phyloP scores from a whole-genome alignment of 2,329 filamentous ascomycete species.

The Emericellopsis atlantica region DNA sequence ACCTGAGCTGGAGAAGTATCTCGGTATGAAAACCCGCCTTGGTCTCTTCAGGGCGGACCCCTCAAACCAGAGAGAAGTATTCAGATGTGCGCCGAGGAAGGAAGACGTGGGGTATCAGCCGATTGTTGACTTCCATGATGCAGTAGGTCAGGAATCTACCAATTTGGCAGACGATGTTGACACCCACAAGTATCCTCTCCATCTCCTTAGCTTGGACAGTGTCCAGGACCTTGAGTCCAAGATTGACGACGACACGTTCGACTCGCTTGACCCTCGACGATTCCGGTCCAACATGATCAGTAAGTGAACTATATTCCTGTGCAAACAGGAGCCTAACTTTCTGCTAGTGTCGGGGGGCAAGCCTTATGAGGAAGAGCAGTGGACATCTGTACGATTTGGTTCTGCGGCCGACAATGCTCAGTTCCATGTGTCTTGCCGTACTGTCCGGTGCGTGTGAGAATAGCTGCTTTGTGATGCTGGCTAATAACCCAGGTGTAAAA shows the following conservation, averaged over 20 bases:
- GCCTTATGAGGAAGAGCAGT: conserved; percentile 57
- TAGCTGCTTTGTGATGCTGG: background rate
- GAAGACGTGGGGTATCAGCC: conserved; percentile 51
- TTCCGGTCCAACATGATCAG: conserved; percentile 64
- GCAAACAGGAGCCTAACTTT: background rate
- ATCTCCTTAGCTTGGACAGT: conserved; percentile 53
- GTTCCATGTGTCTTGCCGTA: conserved; percentile 50
- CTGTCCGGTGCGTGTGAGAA: conserved; percentile 36
- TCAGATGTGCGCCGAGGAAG: conserved; percentile 44
- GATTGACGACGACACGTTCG: conserved; percentile 34
- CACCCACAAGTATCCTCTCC: conserved; percentile 44
- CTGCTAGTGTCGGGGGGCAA: conserved; percentile 45
- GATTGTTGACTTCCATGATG: conserved; percentile 56
- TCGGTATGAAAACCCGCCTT: conserved; percentile 53
- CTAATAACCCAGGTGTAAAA: conserved; percentile 38
- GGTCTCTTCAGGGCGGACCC: conserved; percentile 58
- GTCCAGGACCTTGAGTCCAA: conserved; percentile 46
- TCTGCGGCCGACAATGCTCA: conserved; percentile 12
- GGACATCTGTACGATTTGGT: conserved; percentile 46
- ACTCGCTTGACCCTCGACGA: conserved; percentile 44
- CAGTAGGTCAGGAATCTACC: conserved; percentile 31
- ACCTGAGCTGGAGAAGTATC: conserved; percentile 47
- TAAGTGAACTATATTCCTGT: conserved; percentile 16
- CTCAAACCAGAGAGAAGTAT: conserved; percentile 41
- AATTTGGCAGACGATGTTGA: background rate